Conservation (phyloP, 768 basidiomycete species). For the Mycena leptocephala region DNA sequence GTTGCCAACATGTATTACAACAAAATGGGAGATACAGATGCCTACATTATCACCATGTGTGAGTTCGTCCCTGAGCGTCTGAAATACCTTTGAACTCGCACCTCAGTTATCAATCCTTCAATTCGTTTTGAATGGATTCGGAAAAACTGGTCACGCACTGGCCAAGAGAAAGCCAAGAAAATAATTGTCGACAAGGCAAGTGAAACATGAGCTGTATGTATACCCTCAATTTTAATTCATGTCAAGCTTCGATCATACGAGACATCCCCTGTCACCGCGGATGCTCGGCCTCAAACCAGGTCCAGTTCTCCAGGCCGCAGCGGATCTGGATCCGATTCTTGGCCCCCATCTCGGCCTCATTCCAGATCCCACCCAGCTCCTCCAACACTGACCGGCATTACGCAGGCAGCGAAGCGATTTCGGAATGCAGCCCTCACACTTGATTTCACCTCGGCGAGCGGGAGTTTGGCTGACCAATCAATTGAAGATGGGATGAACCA, state of each 20-base stretch:
- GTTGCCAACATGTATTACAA: not conserved
- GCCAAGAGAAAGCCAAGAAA: not conserved
- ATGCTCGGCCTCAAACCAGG: not conserved
- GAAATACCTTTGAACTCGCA: not conserved
- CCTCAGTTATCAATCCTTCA: too few relatives aligned
- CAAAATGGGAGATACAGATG: too few relatives aligned
- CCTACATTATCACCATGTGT: not conserved
- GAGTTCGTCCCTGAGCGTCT: not conserved
- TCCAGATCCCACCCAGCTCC: conserved; percentile 12
- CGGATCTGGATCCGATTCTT: conserved; percentile 1
- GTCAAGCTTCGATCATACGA: conserved; percentile 6
- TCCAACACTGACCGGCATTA: conserved; percentile 1
- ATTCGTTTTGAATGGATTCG: too few relatives aligned
- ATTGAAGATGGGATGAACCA: conserved; percentile 1
- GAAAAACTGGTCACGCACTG: too few relatives aligned
- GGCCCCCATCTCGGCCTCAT: conserved; percentile 8
- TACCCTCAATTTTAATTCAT: not conserved
- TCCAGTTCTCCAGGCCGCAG: not conserved
- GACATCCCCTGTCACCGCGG: not conserved
- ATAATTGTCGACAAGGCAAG: not conserved
- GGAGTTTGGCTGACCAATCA: not conserved
- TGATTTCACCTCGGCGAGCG: not conserved
- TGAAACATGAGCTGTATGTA: not conserved
- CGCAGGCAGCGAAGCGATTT: not conserved
- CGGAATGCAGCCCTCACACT: not conserved